A percentile compares a stretch with the other conserved stretches of the same genome.
Evolutionary conservation across 441 rosid species (phyloP).

Genomic region (Iberis amara): DNA sequence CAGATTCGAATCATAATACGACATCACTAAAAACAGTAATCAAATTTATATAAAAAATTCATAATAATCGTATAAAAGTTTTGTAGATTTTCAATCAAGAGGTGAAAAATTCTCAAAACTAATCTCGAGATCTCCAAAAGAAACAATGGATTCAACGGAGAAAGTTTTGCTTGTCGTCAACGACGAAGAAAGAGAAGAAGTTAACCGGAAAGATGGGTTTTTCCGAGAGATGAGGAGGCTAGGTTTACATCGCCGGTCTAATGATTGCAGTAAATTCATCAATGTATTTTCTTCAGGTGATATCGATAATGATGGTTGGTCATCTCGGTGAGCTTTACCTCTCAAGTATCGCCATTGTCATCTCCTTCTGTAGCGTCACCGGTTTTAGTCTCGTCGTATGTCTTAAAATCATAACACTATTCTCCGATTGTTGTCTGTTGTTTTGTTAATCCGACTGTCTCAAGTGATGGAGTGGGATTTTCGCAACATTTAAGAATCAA

Average conservation of each 20-base stretch:
- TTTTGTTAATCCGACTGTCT: too few species aligned
- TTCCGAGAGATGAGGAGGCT: constrained; percentile 42
- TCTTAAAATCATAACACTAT: too few species aligned
- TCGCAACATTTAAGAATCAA: too few species aligned
- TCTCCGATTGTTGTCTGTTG: too few species aligned
- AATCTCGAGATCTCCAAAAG: constrained; percentile 14
- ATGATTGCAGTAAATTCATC: constrained; percentile 56
- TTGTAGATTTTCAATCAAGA: too few species aligned
- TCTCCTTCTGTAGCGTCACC: constrained; percentile 54
- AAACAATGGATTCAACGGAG: constrained; percentile 29
- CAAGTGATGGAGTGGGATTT: too few species aligned
- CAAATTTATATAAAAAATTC: too few species aligned
- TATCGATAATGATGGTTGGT: constrained; percentile 58
- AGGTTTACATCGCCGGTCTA: constrained; percentile 43
- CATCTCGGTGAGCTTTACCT: constrained; percentile 59
- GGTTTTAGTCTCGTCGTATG: constrained; percentile 56
- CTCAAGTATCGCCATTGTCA: constrained; percentile 57
- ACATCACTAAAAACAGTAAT: too few species aligned
- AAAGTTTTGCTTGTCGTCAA: constrained; percentile 30
- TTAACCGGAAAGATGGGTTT: constrained; percentile 38
- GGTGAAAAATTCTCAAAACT: not conserved
- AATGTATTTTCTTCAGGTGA: constrained; percentile 43
- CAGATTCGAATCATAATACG: too few species aligned
- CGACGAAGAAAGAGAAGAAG: constrained; percentile 35
- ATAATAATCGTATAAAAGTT: too few species aligned